phyloP scores from a whole-genome alignment of 177 flowering plant genomes.

The Tripterygium wilfordii region DNA sequence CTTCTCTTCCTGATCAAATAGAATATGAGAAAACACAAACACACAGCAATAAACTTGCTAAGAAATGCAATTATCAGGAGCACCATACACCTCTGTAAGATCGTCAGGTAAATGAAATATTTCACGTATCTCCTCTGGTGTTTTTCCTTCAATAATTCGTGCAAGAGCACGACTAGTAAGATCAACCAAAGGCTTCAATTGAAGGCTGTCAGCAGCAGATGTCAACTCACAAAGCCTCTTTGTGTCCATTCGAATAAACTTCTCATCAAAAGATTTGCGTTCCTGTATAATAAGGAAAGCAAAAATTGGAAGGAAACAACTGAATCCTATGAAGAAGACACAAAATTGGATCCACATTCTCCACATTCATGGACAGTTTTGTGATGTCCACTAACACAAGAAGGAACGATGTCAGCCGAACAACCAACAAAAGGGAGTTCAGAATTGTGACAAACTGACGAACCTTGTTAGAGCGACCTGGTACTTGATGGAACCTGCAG shows the following conservation, averaged over 20 bases:
- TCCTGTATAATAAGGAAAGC: conserved; percentile 36
- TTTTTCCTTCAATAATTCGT: conserved; percentile 88
- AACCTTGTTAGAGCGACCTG: conserved; percentile 94
- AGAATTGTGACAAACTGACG: conserved; percentile 38
- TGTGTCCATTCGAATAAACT: conserved; percentile 82
- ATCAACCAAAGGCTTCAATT: conserved; percentile 85
- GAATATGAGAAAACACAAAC: background rate
- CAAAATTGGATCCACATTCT: too few species aligned
- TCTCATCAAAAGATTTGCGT: conserved; percentile 82
- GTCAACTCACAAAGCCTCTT: conserved; percentile 83
- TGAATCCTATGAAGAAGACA: background rate
- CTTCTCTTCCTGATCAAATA: conserved; percentile 68
- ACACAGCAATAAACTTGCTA: conserved; percentile 5
- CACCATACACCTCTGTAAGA: conserved; percentile 74
- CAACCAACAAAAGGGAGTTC: too few species aligned
- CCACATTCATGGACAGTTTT: too few species aligned
- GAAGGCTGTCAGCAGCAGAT: conserved; percentile 92
- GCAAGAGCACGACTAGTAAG: conserved; percentile 94
- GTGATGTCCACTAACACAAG: too few species aligned
- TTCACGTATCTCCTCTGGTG: conserved; percentile 91
- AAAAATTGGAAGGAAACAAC: background rate
- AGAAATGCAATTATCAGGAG: conserved; percentile 1
- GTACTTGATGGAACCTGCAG: conserved; percentile 84
- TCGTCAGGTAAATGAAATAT: conserved; percentile 58
- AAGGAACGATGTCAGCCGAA: too few species aligned